Conservation (phyloP, 2,329 filamentous ascomycete species). For the Fusarium ramigenum region DNA sequence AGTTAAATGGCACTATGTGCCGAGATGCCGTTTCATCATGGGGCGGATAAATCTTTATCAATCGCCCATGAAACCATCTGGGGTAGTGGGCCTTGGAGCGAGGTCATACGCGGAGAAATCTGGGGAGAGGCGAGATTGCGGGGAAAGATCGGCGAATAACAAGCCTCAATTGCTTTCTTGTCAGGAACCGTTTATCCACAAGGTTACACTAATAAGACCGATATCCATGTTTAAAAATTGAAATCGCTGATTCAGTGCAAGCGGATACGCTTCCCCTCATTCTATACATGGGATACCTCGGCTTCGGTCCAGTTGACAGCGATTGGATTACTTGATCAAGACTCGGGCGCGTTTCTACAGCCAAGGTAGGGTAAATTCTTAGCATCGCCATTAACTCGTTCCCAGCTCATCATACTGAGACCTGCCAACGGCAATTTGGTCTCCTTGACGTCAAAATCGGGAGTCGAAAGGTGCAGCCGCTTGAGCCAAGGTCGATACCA, state of each 20-base stretch:
- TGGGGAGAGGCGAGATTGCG: neutral
- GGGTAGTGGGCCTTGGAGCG: neutral
- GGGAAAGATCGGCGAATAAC: neutral
- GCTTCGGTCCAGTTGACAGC: neutral
- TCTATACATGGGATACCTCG: neutral
- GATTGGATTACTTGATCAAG: neutral
- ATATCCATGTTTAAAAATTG: neutral
- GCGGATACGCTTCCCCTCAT: neutral
- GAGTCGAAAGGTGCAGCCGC: neutral
- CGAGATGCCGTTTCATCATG: neutral
- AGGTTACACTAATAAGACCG: neutral
- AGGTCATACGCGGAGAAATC: slow-evolving; percentile 8
- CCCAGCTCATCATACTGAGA: rapidly evolving
- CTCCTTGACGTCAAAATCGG: no score
- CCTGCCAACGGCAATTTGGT: neutral
- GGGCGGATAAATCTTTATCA: slow-evolving; percentile 22
- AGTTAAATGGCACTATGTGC: neutral
- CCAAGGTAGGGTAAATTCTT: neutral
- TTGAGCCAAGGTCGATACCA: rapidly evolving
- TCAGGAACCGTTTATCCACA: neutral
- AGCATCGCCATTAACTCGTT: neutral
- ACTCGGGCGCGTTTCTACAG: neutral
- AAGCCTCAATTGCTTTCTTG: neutral
- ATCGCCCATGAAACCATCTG: neutral
- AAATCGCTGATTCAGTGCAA: rapidly evolving